Evolutionary conservation across 352 stramenopile species (phyloP).

Genomic region (Phytophthora megakarya): DNA sequence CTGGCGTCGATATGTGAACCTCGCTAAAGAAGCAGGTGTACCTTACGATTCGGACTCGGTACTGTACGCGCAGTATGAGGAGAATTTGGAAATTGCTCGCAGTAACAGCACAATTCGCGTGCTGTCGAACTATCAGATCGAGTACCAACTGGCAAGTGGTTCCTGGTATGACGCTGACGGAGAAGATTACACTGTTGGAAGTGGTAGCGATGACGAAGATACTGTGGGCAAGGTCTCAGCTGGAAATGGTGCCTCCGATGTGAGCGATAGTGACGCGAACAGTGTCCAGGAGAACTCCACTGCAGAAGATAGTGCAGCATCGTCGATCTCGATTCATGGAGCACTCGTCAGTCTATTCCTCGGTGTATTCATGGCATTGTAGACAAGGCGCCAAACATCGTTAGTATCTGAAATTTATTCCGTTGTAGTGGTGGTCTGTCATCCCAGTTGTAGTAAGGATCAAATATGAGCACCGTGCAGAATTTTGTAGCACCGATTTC

Average conservation of each 20-base stretch:
- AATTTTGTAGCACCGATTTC: too few species aligned
- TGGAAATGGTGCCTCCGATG: conserved; percentile 20
- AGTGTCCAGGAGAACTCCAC: conserved; percentile 22
- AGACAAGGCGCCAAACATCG: neutral
- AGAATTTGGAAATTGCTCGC: conserved; percentile 43
- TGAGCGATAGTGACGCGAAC: conserved; percentile 27
- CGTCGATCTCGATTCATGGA: neutral
- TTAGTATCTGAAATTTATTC: conserved; percentile 30
- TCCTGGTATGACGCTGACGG: conserved; percentile 36
- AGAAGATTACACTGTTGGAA: conserved; percentile 21
- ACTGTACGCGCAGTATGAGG: conserved; percentile 50
- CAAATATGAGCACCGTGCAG: too few species aligned
- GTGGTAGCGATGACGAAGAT: conserved; percentile 7
- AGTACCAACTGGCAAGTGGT: conserved; percentile 40
- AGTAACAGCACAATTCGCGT: conserved; percentile 37
- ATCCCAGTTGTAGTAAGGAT: neutral
- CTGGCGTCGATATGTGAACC: conserved; percentile 55
- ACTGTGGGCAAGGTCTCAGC: conserved; percentile 31
- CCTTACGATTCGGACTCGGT: conserved; percentile 52
- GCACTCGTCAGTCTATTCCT: conserved; percentile 6
- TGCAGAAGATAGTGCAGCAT: conserved; percentile 8
- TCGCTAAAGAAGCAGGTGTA: conserved; percentile 45
- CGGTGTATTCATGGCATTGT: conserved; percentile 11
- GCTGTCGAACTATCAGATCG: conserved; percentile 35
- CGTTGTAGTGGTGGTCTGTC: neutral